A percentile compares a stretch with the other conserved stretches of the same genome.
These are phyloP conservation scores for Talaromyces sp. DNA, from an alignment of 2,329 filamentous ascomycete genomes.

Conservation along the genomic window DNA sequence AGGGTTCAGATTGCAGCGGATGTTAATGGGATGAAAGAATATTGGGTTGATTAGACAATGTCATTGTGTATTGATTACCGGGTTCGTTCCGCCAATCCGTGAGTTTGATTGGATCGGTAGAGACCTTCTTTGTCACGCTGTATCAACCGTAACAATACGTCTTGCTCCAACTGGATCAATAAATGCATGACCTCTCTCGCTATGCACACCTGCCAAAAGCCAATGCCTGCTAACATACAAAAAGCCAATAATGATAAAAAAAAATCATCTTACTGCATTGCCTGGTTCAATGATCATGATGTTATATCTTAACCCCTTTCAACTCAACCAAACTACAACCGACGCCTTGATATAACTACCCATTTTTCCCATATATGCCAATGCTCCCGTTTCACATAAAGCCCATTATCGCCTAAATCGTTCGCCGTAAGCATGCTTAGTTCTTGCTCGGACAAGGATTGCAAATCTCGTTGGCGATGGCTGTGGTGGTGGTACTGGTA, in stretches of 20 bases:
- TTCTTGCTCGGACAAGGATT: slow-evolving; percentile 22
- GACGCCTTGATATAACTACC: slow-evolving; percentile 29
- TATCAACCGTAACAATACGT: neutral
- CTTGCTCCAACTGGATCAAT: neutral
- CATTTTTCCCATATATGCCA: slow-evolving; percentile 38
- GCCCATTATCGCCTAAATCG: slow-evolving; percentile 38
- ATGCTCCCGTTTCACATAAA: slow-evolving; percentile 32
- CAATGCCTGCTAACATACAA: neutral
- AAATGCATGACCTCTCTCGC: neutral
- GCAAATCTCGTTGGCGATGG: slow-evolving; percentile 14
- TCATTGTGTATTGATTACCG: slow-evolving; percentile 4
- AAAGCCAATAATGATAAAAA: no score
- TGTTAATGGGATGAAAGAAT: neutral
- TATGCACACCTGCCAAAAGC: neutral
- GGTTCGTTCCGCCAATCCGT: neutral
- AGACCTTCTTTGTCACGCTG: neutral
- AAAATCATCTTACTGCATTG: neutral
- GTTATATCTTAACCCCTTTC: neutral
- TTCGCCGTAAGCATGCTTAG: slow-evolving; percentile 29
- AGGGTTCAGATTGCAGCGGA: neutral
- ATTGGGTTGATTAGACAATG: neutral
- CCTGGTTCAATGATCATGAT: neutral
- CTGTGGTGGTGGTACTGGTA: slow-evolving; percentile 12
- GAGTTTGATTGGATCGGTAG: neutral
- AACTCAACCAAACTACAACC: slow-evolving; percentile 11